These are phyloP conservation scores for Diospyros kaki DNA, from an alignment of 148 eudicot genomes.

Conservation along the genomic window DNA sequence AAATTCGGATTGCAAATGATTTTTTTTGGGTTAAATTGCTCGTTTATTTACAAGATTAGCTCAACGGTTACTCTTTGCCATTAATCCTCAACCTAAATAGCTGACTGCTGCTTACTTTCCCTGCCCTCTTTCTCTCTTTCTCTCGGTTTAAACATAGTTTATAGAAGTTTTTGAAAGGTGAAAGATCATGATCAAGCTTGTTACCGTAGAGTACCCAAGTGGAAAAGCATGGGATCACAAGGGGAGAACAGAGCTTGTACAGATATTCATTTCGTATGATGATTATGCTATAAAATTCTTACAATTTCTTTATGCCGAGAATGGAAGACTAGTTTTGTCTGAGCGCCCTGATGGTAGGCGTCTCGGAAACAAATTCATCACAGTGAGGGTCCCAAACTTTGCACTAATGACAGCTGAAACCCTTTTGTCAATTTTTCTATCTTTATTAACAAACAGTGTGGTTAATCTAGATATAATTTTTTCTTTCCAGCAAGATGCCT, in stretches of 20 bases:
- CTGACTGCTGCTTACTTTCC: no score
- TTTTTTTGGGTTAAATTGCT: no score
- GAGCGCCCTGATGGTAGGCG: not conserved
- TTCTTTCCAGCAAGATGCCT: no score
- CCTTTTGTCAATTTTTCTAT: not conserved
- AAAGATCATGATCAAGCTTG: not conserved
- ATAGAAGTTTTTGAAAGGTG: not conserved
- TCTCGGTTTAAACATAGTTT: not conserved
- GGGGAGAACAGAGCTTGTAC: not conserved
- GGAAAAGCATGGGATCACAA: not conserved
- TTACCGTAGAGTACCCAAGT: not conserved
- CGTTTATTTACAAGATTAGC: no score
- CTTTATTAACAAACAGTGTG: not conserved
- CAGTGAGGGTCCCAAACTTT: not conserved
- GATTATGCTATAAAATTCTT: not conserved
- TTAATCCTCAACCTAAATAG: no score
- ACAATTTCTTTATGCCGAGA: not conserved
- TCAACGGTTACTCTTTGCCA: no score
- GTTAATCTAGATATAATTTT: not conserved
- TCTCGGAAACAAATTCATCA: not conserved
- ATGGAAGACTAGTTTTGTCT: not conserved
- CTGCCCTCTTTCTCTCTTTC: not conserved
- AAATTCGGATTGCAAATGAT: no score
- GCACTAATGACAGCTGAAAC: not conserved
- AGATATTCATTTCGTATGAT: not conserved